Evolutionary conservation across 495 filamentous ascomycete species (phyloP), one percentile per base, ranked within the genome.

Genomic region (Penicillium flavigenum): DNA sequence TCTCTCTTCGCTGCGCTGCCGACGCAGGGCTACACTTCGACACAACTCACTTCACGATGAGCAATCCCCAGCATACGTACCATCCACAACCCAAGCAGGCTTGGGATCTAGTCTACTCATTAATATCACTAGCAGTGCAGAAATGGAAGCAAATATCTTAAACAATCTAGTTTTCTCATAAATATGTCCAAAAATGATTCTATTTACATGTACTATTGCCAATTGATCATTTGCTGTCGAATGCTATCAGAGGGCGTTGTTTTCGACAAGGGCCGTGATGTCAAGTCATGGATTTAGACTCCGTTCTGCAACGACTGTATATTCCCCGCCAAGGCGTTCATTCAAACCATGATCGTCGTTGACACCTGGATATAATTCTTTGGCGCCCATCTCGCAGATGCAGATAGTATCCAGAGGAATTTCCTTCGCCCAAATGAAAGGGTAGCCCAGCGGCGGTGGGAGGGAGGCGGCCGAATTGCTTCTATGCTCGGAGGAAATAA

Each of bases 371-470:
- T 81, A 70, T 19, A 81, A 65, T 63, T 82, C 82, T 76, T 83
- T 85, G 41, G 89, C 88, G 1, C 89, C 89, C 89, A 92, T 92
- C 70, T 81, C 81, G 65, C 87, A 93, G 48, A 95, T 85, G 31
- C 79, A 83, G 8, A 95, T 65, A 38, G 75, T 81, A 51, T 88
- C 82, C 34, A 92, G 52, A 17, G 69, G 72, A 17, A 89, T 75
- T 51, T 83, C 74, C 52, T 78, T 74, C 63, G 87, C 85, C 86
- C 89, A 92, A 5, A 81, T 60, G 38, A 76, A 79, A 0, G 74
- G 70, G 5, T 63, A 51, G 57, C 46, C 46, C 1, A 11, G 36
- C 7, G 9, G 27, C 38, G 8, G 43, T 34, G 17, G 36, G 5
- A 16, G 14, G 9, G 34, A 38, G 34, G 34, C 3, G 20, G 32